Evolutionary conservation across 441 rosid genomes (phyloP), one percentile per base, ranked within the genome.

Genomic region (Erysimum cheiri): DNA sequence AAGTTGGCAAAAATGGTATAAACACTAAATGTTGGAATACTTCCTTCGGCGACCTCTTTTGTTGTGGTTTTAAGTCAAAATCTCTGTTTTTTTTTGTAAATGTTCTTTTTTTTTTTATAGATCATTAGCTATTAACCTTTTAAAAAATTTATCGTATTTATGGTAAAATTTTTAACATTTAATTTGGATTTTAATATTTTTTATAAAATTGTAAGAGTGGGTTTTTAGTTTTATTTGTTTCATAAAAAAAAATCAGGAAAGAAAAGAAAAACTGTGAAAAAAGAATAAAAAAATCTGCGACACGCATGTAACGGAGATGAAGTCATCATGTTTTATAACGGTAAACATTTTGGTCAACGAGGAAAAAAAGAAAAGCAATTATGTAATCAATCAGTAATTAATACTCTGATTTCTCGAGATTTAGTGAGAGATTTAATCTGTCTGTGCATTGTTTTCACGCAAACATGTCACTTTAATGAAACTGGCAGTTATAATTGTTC

Each of bases 361-460:
- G 36, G 43, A 67, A 60, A n/a, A 50, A 37, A 17, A n/a, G 28
- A 43, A 49, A 60, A 61, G 50, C 26, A 67, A 74, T 35, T 44
- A 53, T 67, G 57, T 43, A 41, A 65, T 64, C 59, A 39, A 31
- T 57, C 52, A 56, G 71, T 65, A 52, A 43, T 43, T 40, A 60
- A 26, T 67, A 60, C 74, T 61, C 56, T 50, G 33, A 13, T 65
- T 32, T 59, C 52, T 55, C 11, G 39, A 68, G n/a, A 60, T 74
- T 54, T 61, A 67, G 49, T 33, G 60, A 35, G 12, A 44, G 59
- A 37, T 61, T 61, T 46, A 47, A 54, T 60, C 57, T 48, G 63
- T 61, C 60, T 61, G 47, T 62, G 78, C 78, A 75, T 75, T 56
- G 78, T 75, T 75, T 75, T 75, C 78, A 69, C 17, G 66, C 74